Evolutionary conservation across 371 early-diverging fungal genomes (phyloP), one percentile per base, ranked within the genome.

Genomic region (Batkoa obscura): DNA sequence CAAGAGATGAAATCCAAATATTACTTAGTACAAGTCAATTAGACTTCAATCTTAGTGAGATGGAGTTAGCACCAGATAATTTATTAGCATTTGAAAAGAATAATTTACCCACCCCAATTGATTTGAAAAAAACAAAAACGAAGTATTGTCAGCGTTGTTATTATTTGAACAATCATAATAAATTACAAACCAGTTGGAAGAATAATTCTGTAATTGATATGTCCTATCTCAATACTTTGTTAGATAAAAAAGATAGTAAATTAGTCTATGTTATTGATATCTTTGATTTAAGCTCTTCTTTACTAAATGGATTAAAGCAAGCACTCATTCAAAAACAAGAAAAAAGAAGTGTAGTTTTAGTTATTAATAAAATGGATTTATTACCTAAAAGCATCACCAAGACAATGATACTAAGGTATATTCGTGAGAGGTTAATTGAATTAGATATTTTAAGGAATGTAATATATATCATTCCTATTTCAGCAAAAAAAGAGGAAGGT

Each of bases 341-440:
- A 47, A 47, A 30, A 15, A 12, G 48, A 32, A 4, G 48, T 15
- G 5, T 50, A 15, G 59, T 83, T 1, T 58, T 84, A 6, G 82
- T 74, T 1, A 79, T 72, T 13, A 84, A 84, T 66, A 84, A 84
- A 60, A 54, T 72, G 3, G 84, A 84, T 58, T 46, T 81, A 50
- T 59, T 84, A 32, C 84, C 84, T 9, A 71, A 70, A 15, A 70
- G 72, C 31, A 64, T 61, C 12, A 73, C 79, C 51, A 64, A 71
- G 10, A 67, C 73, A 52, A 69, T 79, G 0, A 61, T 81, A 30
- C 60, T 66, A n/a, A 71, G 69, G 58, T 81, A 75, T 75, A 62
- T 83, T 35, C 38, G 65, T 33, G 71, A 71, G 10, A 63, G 73
- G 52, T 55, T 68, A 9, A 72, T 72, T 48, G 55, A 64, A 15